phyloP scores from a whole-genome alignment of 2,329 filamentous ascomycete species.

The Hansfordia pulvinata region DNA sequence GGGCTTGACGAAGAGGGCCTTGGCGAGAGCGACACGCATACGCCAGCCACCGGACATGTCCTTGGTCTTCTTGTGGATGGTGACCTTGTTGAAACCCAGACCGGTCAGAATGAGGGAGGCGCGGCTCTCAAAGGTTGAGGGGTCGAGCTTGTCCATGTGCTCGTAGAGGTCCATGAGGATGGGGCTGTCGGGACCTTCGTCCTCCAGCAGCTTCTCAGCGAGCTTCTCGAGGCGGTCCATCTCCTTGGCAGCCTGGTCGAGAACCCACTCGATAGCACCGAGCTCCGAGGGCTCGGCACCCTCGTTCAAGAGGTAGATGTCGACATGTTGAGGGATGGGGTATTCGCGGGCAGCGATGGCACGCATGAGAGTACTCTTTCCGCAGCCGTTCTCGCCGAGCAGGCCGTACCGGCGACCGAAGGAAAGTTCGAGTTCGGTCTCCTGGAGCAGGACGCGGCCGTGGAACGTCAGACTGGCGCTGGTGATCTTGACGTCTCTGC shows the following conservation, averaged over 20 bases:
- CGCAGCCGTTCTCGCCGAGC: conserved; percentile 96
- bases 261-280: conserved; percentile 94
- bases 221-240: conserved; percentile 79
- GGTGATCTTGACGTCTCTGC: conserved; percentile 94
- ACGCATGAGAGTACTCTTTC: conserved; percentile 96
- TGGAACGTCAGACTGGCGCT: conserved; percentile 93
- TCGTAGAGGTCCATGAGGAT: conserved; percentile 92
- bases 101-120: conserved; percentile 94
- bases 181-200: conserved; percentile 81
- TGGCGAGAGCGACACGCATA: conserved; percentile 96
- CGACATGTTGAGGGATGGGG: conserved; percentile 89
- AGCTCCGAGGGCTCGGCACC: conserved; percentile 80
- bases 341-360: conserved; percentile 87
- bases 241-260: conserved; percentile 86
- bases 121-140: conserved; percentile 89
- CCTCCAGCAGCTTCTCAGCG: conserved; percentile 82
- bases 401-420: conserved; percentile 89
- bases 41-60: conserved; percentile 99
- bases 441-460: conserved; percentile 88
- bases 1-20: conserved; percentile 97
- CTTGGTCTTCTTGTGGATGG: conserved; percentile 99
- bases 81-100: conserved; percentile 97
- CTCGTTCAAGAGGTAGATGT: conserved; percentile 97
- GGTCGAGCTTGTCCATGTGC: conserved; percentile 99
- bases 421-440: conserved; percentile 85